Evolutionary conservation across 208 protist genomes (phyloP).

Genomic region (Trypanosoma vivax): DNA sequence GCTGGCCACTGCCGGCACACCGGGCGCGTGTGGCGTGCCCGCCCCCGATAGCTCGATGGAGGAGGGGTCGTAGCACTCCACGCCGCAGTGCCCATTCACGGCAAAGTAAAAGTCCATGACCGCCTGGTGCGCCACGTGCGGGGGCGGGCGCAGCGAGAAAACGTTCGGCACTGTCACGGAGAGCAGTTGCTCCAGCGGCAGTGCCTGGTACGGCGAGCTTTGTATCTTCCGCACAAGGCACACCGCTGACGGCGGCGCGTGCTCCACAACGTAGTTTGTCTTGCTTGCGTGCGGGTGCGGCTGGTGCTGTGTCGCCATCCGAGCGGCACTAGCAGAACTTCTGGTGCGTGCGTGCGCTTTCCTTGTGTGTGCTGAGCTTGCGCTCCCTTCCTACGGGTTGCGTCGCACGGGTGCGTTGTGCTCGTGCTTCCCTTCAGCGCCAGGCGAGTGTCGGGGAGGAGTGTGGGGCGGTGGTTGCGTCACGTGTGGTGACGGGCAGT

Average conservation of each 20-base stretch:
- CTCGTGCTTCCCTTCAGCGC: too few species aligned
- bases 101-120: constrained; percentile 72
- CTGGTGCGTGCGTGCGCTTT: too few species aligned
- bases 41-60: constrained; percentile 8
- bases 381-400: too few species aligned
- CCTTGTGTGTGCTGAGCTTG: too few species aligned
- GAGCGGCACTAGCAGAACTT: too few species aligned
- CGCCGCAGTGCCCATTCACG: constrained; percentile 55
- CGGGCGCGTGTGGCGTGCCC: not conserved
- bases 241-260: constrained; percentile 48
- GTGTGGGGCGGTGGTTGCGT: too few species aligned
- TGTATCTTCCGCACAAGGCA: constrained; percentile 55
- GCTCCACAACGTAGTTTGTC: constrained; percentile 59
- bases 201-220: constrained; percentile 49
- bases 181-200: constrained; percentile 34
- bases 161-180: constrained; percentile 46
- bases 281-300: not conserved
- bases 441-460: too few species aligned
- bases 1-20: too few species aligned
- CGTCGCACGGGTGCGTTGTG: too few species aligned
- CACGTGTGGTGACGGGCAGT: too few species aligned
- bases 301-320: constrained; percentile 1
- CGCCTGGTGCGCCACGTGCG: constrained; percentile 62
- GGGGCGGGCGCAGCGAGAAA: constrained; percentile 44
- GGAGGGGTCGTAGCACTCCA: constrained; percentile 25